phyloP scores from a whole-genome alignment of 2,329 filamentous ascomycete genomes.

The Aspergillus phoenicis region DNA sequence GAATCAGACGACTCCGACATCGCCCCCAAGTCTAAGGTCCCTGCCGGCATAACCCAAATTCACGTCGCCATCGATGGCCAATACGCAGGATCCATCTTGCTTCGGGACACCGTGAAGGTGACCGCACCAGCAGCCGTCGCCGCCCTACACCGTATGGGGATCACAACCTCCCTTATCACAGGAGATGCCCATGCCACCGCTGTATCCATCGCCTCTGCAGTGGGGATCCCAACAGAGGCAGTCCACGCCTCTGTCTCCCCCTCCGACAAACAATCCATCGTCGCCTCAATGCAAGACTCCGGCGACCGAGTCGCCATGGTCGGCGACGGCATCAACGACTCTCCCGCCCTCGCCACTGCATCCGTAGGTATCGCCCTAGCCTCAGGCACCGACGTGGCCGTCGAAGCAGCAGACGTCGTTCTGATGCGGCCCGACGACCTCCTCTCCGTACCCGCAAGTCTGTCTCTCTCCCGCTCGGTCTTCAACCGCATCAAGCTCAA shows the following conservation, averaged over 20 bases:
- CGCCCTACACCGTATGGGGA: slow-evolving; percentile 80
- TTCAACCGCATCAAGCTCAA: slow-evolving; percentile 94
- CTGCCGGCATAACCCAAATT: slow-evolving; percentile 81
- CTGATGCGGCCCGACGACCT: slow-evolving; percentile 91
- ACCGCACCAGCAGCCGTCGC: slow-evolving; percentile 78
- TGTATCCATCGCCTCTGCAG: slow-evolving; percentile 75
- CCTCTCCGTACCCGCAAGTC: slow-evolving; percentile 85
- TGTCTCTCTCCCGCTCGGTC: slow-evolving; percentile 79
- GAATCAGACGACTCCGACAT: slow-evolving; percentile 34
- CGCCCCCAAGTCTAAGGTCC: slow-evolving; percentile 36
- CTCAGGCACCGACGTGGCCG: slow-evolving; percentile 92
- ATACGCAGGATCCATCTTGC: slow-evolving; percentile 79
- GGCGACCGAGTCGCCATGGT: slow-evolving; percentile 93
- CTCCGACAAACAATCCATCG: slow-evolving; percentile 84
- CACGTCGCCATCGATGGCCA: slow-evolving; percentile 82
- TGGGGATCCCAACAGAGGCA: slow-evolving; percentile 75
- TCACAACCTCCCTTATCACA: slow-evolving; percentile 88
- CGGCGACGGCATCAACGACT: slow-evolving; percentile 98
- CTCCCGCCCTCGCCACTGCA: slow-evolving; percentile 87
- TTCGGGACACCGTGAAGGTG: slow-evolving; percentile 89
- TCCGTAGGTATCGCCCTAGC: slow-evolving; percentile 91
- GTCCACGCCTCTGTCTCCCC: slow-evolving; percentile 89
- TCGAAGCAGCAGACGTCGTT: slow-evolving; percentile 95
- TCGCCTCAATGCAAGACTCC: slow-evolving; percentile 71
- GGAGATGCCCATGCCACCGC: slow-evolving; percentile 88